Base-by-base conservation (phyloP, 2,329 filamentous ascomycete genomes). In the Talaromyces sp. region DNA sequence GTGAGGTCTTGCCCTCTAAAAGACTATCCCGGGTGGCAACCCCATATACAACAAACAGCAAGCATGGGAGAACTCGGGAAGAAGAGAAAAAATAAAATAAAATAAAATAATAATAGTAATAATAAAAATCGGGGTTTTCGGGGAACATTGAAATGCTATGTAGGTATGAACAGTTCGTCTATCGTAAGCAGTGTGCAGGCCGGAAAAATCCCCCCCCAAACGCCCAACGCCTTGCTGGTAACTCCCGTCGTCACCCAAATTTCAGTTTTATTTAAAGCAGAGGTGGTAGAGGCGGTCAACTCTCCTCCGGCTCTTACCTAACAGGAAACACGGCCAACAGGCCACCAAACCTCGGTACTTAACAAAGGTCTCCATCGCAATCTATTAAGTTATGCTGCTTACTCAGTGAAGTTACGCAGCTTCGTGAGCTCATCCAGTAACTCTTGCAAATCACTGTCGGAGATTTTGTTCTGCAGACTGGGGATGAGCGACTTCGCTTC, bases 401-500 rank as follows among this genome's bases (percentile, higher is more conserved):
- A 76, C 62, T 76, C 73, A 1, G 73, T 74, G 54, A 76, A 76
- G 57, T 76, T 75, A 64, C 82, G 77, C 69, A 96, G 78, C 80
- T 95, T 95, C 64, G 86, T 89, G 75, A 97, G 88, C 77, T 99
- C 91, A 68, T 96, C 87, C 52, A 99, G 82, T 52, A 97, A 79
- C 58, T 91, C 87, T 73, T 96, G 88, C 59, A 99, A 77, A 63
- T 96, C 90, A 32, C 91, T 89, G 70, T 97, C 93, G 56, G 83
- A 83, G 67, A 97, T 95, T 77, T 99, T 99, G 73, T 91, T 87
- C 64, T 86, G 82, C 46, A 99, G 73, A 62, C 83, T 96, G 1
- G 94, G 95, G 58, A 99, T 96, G 53, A 99, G 82, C 8, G 91
- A 96, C 77, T 96, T 97, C 55, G 94, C 94, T 76, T 99, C 95